Percentiles rank a stretch among this genome's conserved stretches.
phyloP scores from a whole-genome alignment of 2,329 filamentous ascomycete genomes.

The Trichoderma guizhouense region DNA sequence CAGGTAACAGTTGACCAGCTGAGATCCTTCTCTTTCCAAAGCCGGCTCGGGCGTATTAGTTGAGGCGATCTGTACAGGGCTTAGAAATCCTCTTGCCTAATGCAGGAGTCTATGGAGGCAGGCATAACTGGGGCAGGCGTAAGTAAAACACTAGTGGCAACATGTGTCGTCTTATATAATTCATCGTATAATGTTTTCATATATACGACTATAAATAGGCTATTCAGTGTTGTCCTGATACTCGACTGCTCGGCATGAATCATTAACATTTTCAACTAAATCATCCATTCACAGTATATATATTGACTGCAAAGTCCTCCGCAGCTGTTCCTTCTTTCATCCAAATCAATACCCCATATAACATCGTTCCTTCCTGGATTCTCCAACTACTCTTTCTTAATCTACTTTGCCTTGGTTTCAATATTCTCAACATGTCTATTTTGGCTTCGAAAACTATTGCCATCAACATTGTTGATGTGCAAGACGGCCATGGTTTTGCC shows the following conservation, averaged over 20 bases:
- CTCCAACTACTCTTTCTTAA: background rate
- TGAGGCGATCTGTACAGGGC: background rate
- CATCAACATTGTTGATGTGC: conserved; percentile 4
- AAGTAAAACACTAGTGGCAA: background rate
- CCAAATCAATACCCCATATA: background rate
- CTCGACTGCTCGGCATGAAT: background rate
- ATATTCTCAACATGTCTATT: background rate
- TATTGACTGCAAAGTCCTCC: background rate
- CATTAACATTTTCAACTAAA: background rate
- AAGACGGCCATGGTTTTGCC: background rate
- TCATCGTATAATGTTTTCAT: background rate
- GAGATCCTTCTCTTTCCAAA: background rate
- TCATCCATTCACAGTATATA: background rate
- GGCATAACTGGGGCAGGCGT: background rate
- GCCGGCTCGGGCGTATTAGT: background rate
- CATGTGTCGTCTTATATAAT: background rate
- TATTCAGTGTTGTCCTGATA: background rate
- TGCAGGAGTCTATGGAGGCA: background rate
- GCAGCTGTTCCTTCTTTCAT: background rate
- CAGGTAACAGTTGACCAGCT: background rate
- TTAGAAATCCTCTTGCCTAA: background rate
- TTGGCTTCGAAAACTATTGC: background rate
- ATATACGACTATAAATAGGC: background rate
- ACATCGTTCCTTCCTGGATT: background rate
- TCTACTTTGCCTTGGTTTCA: background rate